Percentiles rank a stretch among this genome's conserved stretches.
phyloP scores from a whole-genome alignment of 768 basidiomycete genomes.

The Suillus fuscotomentosus region DNA sequence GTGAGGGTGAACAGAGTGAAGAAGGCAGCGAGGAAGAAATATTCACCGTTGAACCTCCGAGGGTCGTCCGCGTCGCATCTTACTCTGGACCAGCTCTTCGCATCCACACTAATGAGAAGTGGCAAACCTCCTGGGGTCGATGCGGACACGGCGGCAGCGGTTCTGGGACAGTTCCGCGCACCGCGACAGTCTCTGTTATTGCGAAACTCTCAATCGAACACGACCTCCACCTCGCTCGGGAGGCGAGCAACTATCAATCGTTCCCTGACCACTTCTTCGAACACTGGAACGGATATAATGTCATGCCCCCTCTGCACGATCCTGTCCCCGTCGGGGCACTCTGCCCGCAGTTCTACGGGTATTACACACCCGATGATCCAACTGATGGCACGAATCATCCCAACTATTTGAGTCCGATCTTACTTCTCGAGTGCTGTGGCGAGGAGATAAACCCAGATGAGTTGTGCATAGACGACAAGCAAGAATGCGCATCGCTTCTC shows the following conservation, averaged over 20 bases:
- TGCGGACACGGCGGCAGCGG: slow-evolving; percentile 2
- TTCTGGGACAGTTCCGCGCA: slow-evolving; percentile 17
- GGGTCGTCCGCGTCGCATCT: background rate
- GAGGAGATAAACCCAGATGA: slow-evolving; percentile 24
- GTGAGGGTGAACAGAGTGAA: background rate
- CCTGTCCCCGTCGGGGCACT: slow-evolving; percentile 49
- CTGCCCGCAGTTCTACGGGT: slow-evolving; percentile 66
- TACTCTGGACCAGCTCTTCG: slow-evolving; percentile 8
- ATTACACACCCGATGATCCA: slow-evolving; percentile 41
- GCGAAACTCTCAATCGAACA: slow-evolving; percentile 42
- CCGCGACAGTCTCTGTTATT: slow-evolving; percentile 38
- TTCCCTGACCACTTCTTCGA: slow-evolving; percentile 29
- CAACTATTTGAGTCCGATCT: slow-evolving; percentile 37
- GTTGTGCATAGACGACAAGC: slow-evolving; percentile 35
- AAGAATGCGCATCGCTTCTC: slow-evolving; percentile 40
- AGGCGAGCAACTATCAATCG: slow-evolving; percentile 26
- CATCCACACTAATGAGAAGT: slow-evolving; percentile 15
- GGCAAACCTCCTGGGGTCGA: slow-evolving; percentile 2
- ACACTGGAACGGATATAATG: slow-evolving; percentile 25
- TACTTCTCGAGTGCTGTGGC: slow-evolving; percentile 51
- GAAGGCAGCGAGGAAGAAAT: background rate
- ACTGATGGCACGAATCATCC: slow-evolving; percentile 9
- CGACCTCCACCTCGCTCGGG: slow-evolving; percentile 36
- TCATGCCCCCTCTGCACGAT: slow-evolving; percentile 28
- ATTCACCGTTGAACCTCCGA: background rate